Base-by-base conservation (phyloP, 441 rosid species). In the Rhodomyrtus psidioides region DNA sequence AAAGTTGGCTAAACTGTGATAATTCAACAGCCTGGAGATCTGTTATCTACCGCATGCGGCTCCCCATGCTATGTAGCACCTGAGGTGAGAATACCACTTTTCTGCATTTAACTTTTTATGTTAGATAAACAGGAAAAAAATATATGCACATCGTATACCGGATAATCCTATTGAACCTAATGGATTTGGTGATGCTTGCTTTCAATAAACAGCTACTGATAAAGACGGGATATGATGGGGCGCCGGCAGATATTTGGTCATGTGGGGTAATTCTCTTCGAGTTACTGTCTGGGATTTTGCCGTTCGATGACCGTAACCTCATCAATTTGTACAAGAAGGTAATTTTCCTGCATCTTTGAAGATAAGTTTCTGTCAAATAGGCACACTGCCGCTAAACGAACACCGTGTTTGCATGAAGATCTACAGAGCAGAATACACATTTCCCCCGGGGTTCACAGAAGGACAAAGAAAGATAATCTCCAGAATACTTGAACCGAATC, bases 11-110 rank as follows among this genome's bases (percentile, higher is more conserved):
- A 70, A 74, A 13, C 58, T 55, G 15, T 12, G 16, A 34, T 87
- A 82, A 21, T 82, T 62, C 84, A 82, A 85, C 91, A 95, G 97
- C 97, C 96, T 59, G 98, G 96, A 82, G 92, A 94, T 81, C 88
- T 94, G 92, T 91, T 94, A 74, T 91, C 94, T 23, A 97, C 98
- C 76, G 95, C 98, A 53, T 96, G 98, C 82, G 98, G 98, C 34
- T 96, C 99, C 81, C 98, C 98, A 2, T 95, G 97, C 90, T 96
- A 97, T 65, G 95, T 94, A 75, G 98, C 98, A 85, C 98, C 99
- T 1, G 99, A 97, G 98, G 98, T 96, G 84, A 89, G 88, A 59
- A 83, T 62, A 57, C 83, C 53, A 4, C 82, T 62, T 65, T 44
- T 60, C 55, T 75, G 55, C 46, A 10, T 21, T 42, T 12, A 39